phyloP scores from a whole-genome alignment of 345 rosid species.

The Syzygium aqueum region DNA sequence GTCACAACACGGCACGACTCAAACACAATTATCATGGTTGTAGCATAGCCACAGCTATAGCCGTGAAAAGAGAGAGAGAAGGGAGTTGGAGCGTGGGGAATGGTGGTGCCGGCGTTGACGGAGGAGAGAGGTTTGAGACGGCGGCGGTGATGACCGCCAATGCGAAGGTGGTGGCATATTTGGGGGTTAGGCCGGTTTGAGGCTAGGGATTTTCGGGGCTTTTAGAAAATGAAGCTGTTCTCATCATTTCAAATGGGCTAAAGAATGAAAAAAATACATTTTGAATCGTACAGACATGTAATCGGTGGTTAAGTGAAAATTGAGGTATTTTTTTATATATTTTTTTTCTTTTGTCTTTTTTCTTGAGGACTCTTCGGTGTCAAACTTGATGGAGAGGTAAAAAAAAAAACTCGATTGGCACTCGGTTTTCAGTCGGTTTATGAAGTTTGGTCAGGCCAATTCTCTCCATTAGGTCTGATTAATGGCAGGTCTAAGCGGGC shows the following conservation, averaged over 20 bases:
- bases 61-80: neutral
- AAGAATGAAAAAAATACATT: neutral
- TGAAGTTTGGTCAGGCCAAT: no score
- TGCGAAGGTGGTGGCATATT: neutral
- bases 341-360: neutral
- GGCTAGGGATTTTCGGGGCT: neutral
- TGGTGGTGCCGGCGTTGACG: neutral
- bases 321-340: neutral
- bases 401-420: neutral
- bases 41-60: no score
- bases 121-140: neutral
- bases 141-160: neutral
- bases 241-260: neutral
- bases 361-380: neutral
- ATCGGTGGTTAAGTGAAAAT: neutral
- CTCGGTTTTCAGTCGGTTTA: no score
- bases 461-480: no score
- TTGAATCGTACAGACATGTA: neutral
- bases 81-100: neutral
- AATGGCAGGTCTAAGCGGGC: no score
- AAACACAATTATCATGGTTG: neutral
- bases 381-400: accelerated
- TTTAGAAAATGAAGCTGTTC: neutral
- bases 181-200: neutral
- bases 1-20: neutral